A percentile compares a stretch with the other conserved stretches of the same genome.
Conservation (phyloP, 73 alveolate species). For the Paramecium sonneborni region DNA sequence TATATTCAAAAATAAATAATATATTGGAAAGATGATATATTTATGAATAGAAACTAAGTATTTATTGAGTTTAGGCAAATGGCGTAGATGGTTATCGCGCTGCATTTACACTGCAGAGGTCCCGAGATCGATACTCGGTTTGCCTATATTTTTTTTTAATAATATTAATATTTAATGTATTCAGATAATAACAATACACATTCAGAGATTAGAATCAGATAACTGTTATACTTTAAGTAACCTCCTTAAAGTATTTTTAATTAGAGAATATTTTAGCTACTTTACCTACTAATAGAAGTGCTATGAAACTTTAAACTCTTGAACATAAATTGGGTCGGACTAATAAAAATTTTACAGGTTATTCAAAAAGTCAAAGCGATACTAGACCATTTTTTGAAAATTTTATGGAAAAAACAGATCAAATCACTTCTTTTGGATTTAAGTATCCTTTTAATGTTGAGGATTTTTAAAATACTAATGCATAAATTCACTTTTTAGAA, state of each 20-base stretch:
- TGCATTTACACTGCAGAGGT: conserved; percentile 71
- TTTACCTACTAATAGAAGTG: neutral
- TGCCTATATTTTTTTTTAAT: conserved; percentile 55
- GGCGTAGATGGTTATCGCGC: conserved; percentile 71
- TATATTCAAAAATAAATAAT: neutral
- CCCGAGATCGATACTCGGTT: conserved; percentile 69
- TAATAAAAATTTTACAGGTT: neutral
- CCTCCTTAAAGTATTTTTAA: neutral
- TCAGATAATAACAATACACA: neutral
- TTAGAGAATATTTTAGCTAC: neutral
- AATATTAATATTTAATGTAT: neutral
- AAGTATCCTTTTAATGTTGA: conserved; percentile 29
- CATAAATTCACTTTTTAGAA: conserved; percentile 48
- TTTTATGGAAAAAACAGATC: conserved; percentile 44
- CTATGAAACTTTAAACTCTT: conserved; percentile 3
- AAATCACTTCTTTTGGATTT: neutral
- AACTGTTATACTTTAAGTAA: conserved; percentile 31
- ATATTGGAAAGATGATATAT: neutral
- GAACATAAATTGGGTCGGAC: conserved; percentile 50
- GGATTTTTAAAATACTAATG: neutral
- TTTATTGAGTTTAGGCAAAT: conserved; percentile 38
- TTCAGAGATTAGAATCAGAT: conserved; percentile 45
- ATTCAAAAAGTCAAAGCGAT: conserved; percentile 1
- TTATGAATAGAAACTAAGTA: neutral
- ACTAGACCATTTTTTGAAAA: conserved; percentile 49